A percentile compares a stretch with the other conserved stretches of the same genome.
These are phyloP conservation scores for Spizellomyces sp. DNA, from an alignment of 192 early-diverging fungal species.

Conservation along the genomic window DNA sequence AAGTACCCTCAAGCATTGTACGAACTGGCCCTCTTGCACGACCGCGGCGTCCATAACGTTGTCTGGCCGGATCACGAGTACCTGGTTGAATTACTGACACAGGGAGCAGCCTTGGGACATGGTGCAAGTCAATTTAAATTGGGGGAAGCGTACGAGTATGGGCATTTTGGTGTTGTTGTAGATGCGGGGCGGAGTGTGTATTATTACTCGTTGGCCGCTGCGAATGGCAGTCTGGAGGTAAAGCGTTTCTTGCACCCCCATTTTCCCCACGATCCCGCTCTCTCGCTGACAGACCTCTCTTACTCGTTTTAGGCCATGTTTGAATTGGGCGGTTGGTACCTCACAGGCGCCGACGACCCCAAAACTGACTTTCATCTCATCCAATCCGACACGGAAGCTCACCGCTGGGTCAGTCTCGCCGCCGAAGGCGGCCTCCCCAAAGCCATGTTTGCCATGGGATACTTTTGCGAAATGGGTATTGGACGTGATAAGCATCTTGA, in stretches of 20 bases:
- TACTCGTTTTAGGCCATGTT: slow-evolving; percentile 73
- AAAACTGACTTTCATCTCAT: slow-evolving; percentile 44
- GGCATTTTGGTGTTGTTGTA: slow-evolving; percentile 64
- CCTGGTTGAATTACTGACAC: slow-evolving; percentile 71
- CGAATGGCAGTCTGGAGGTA: slow-evolving; percentile 66
- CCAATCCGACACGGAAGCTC: slow-evolving; percentile 71
- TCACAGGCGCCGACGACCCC: slow-evolving; percentile 70
- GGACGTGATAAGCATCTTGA: slow-evolving; percentile 54
- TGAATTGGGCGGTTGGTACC: slow-evolving; percentile 83
- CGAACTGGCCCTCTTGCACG: slow-evolving; percentile 78
- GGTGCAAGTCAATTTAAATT: slow-evolving; percentile 75
- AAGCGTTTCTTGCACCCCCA: neutral
- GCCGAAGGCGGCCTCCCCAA: slow-evolving; percentile 75
- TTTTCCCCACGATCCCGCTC: neutral
- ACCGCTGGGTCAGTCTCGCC: slow-evolving; percentile 79
- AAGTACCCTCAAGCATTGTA: slow-evolving; percentile 75
- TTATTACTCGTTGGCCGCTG: slow-evolving; percentile 82
- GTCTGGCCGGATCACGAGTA: slow-evolving; percentile 76
- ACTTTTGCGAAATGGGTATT: slow-evolving; percentile 83
- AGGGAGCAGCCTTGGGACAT: slow-evolving; percentile 75
- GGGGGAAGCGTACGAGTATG: slow-evolving; percentile 80
- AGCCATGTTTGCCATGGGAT: slow-evolving; percentile 91
- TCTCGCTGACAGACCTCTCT: neutral
- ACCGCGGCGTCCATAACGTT: slow-evolving; percentile 68
- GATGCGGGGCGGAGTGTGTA: slow-evolving; percentile 70